Evolutionary conservation across 2,329 filamentous ascomycete genomes (phyloP).

Genomic region (Epichloe sp.): DNA sequence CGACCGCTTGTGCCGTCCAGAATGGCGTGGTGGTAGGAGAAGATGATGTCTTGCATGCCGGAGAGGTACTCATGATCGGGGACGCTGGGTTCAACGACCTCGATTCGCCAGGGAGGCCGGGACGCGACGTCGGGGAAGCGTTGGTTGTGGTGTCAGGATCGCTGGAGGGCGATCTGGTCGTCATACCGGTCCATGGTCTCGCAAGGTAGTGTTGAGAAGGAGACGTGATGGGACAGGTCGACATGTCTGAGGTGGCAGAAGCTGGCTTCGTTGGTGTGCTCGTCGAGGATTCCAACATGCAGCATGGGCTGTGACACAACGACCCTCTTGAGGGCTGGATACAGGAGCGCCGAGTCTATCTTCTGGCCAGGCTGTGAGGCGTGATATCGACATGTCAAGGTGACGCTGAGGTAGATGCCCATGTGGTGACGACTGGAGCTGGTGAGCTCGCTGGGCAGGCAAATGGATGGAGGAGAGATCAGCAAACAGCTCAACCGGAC

Average conservation of each 20-base stretch:
- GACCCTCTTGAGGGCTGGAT: conserved; percentile 26
- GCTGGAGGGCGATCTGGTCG: conserved; percentile 15
- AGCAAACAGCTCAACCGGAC: not conserved
- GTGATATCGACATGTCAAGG: conserved; percentile 31
- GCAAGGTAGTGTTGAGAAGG: conserved; percentile 17
- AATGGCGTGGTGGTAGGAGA: conserved; percentile 39
- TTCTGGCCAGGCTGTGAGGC: conserved; percentile 4
- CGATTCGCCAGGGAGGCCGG: conserved; percentile 34
- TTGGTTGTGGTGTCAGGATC: conserved; percentile 27
- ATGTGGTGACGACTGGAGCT: conserved; percentile 33
- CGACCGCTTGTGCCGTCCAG: conserved; percentile 36
- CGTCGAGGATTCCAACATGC: conserved; percentile 32
- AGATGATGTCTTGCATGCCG: conserved; percentile 26
- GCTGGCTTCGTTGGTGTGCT: conserved; percentile 28
- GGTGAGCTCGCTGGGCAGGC: conserved; percentile 26
- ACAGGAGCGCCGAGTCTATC: conserved; percentile 13
- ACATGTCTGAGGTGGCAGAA: conserved; percentile 32
- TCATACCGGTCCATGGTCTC: conserved; percentile 17
- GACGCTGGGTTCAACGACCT: conserved; percentile 18
- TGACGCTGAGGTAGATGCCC: conserved; percentile 34
- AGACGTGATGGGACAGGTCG: conserved; percentile 29
- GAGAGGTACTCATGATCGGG: conserved; percentile 5
- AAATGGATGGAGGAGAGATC: conserved; percentile 4
- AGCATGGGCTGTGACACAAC: conserved; percentile 32
- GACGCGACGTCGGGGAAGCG: conserved; percentile 26